Base-by-base conservation (phyloP, 2,329 filamentous ascomycete species). In the Fulvia fulva region DNA sequence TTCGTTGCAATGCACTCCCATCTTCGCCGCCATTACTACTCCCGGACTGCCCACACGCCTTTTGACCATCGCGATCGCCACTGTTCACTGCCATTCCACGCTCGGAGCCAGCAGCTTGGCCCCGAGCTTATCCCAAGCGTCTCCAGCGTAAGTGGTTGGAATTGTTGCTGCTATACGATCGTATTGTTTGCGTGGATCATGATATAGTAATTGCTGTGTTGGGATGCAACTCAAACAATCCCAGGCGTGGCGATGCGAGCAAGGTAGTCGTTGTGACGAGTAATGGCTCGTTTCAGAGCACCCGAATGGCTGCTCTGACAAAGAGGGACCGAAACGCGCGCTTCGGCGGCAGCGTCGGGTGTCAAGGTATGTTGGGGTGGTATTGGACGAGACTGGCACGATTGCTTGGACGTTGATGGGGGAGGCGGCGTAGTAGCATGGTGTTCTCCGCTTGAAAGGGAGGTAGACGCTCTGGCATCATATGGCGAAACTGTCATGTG, bases 61-160 rank as follows among this genome's bases (percentile, higher is more conserved):
- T 49, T 45, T 61, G 63, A 47, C 58, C 60, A 25, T 57, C 62
- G 45, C 61, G 62, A 53, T 57, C 63, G 41, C 41, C 61, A 56
- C 60, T 60, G 55, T 64, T 65, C 55, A 60, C 63, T 52, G 63
- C 63, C 63, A 65, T 65, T 53, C 54, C 62, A 59, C 56, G 65
- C 64, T 51, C 64, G 63, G 60, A 66, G 64, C 59, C 64, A 57
- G 52, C 50, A 41, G 46, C 51, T 43, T 59, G 64, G 60, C 65
- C 53, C 61, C 65, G 65, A 67, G 64, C 55, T 53, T 52, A n/a
- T 45, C 50, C 19, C 7, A 22, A 46, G 34, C 30, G 49, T 53
- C 34, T 46, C 54, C 28, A 32, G 43, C 21, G 52, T 32, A 45
- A 19, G 22, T 44, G 28, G 30, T 3, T 22, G 51, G 51, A 12